phyloP scores from a whole-genome alignment of 2,329 filamentous ascomycete species.

The Colletotrichum lindemuthianum region DNA sequence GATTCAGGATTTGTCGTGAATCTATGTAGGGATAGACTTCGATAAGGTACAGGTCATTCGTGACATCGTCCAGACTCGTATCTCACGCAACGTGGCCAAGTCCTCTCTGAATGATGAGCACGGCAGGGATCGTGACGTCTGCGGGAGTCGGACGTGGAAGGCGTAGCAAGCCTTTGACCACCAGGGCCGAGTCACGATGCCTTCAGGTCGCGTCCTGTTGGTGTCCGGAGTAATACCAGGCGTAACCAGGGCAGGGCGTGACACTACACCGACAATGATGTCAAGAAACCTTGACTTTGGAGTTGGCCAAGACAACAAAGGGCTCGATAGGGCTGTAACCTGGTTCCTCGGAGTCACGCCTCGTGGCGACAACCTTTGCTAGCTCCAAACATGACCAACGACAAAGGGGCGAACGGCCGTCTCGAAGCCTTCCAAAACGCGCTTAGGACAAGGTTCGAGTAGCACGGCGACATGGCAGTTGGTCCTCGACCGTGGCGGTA shows the following conservation, averaged over 20 bases:
- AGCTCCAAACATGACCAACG: constrained; percentile 26
- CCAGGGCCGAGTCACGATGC: background rate
- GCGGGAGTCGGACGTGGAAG: background rate
- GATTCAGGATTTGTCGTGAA: constrained; percentile 20
- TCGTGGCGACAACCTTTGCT: constrained; percentile 14
- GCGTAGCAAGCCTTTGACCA: background rate
- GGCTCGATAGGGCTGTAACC: background rate
- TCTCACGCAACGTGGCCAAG: background rate
- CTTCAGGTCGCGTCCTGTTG: background rate
- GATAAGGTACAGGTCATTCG: background rate
- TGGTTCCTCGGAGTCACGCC: background rate
- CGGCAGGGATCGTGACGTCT: background rate
- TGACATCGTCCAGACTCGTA: background rate
- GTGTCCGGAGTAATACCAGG: background rate
- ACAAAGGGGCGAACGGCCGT: constrained; percentile 10
- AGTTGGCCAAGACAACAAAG: background rate
- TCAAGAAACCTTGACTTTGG: background rate
- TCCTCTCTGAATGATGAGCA: background rate
- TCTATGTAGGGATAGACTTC: background rate
- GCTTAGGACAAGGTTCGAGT: background rate
- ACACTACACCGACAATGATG: too few species aligned
- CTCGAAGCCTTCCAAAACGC: background rate
- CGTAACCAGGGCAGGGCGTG: background rate
- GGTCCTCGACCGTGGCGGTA: background rate
- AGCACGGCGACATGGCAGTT: background rate